These are phyloP conservation scores for Blastocystis sp. DNA, from an alignment of 352 stramenopile genomes.

Conservation along the genomic window DNA sequence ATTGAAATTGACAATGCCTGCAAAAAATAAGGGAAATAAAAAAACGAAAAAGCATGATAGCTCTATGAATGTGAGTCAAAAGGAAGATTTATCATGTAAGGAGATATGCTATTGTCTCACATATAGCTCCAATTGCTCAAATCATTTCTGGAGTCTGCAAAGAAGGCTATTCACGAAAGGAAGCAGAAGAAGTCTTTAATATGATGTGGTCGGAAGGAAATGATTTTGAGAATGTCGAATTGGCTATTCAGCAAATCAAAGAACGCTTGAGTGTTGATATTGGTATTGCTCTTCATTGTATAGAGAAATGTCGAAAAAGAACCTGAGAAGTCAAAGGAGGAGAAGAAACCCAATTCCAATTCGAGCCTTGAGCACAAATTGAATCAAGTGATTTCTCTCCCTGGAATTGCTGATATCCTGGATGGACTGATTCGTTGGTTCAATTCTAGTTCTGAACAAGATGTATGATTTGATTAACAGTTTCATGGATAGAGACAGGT, in stretches of 20 bases:
- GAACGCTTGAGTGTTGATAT: not conserved
- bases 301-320: not conserved
- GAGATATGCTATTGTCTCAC: no score
- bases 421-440: slow-evolving; percentile 28
- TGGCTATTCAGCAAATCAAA: not conserved
- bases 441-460: slow-evolving; percentile 5
- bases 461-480: not conserved
- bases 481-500: slow-evolving; percentile 1
- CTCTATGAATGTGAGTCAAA: no score
- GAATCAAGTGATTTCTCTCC: not conserved
- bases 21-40: slow-evolving; percentile 52
- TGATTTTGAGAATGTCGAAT: slow-evolving; percentile 19
- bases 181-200: slow-evolving; percentile 18
- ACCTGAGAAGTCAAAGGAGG: not conserved
- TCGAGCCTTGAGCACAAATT: not conserved
- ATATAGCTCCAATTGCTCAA: not conserved
- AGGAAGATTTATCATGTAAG: no score
- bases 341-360: not conserved
- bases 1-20: not conserved
- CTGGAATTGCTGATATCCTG: not conserved
- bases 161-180: slow-evolving; percentile 30
- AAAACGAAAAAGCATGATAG: not conserved
- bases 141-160: not conserved
- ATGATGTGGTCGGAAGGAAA: not conserved
- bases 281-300: not conserved